phyloP scores from a whole-genome alignment of 176 grass and related monocot species.

The Juncus effusus region DNA sequence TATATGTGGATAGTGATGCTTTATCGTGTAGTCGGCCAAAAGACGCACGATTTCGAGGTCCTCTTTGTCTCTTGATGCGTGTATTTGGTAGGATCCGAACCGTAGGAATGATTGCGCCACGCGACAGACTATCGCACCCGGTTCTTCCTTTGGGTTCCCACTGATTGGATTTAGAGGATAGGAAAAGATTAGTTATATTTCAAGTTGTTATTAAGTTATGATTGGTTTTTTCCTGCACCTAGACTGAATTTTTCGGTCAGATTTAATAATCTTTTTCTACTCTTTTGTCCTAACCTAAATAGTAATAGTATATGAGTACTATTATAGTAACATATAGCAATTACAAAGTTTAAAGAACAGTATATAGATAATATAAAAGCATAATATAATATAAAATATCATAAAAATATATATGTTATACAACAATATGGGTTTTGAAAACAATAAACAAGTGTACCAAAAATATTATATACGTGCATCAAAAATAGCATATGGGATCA shows the following conservation, averaged over 20 bases:
- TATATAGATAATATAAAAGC: not conserved
- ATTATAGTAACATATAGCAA: not conserved
- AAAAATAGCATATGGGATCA: not conserved
- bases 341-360: not conserved
- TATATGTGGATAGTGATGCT: constrained; percentile 75
- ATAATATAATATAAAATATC: not conserved
- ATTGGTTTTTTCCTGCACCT: not conserved
- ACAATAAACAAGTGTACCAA: no score
- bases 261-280: no score
- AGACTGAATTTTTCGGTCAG: no score
- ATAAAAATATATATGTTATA: not conserved
- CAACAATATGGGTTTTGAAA: not conserved
- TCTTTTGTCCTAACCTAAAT: no score
- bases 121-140: constrained; percentile 89
- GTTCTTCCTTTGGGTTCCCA: constrained; percentile 96
- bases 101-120: constrained; percentile 82
- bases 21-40: constrained; percentile 76
- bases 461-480: no score
- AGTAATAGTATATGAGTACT: not conserved
- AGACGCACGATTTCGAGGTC: constrained; percentile 65
- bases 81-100: constrained; percentile 92
- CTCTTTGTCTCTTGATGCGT: constrained; percentile 59
- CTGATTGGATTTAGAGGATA: constrained; percentile 33
- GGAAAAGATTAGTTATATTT: not conserved
- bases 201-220: not conserved